Evolutionary conservation across 441 rosid species (phyloP).

Genomic region (Aquilaria agallochum): DNA sequence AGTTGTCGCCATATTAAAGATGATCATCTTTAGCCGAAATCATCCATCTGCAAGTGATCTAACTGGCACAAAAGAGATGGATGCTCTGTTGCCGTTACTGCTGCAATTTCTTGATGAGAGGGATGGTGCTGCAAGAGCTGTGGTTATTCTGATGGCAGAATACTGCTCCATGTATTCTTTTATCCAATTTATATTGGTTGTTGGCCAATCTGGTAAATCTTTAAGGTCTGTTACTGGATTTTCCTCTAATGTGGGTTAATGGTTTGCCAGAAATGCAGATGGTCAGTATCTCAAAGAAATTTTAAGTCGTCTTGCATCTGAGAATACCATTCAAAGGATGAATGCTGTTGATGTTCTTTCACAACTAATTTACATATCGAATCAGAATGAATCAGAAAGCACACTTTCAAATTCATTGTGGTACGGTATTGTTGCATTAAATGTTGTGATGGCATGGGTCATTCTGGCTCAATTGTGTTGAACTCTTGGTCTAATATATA

Average conservation of each 20-base stretch:
- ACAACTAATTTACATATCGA: slow-evolving; percentile 46
- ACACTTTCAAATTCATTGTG: slow-evolving; percentile 50
- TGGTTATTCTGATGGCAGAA: slow-evolving; percentile 69
- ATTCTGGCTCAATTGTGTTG: slow-evolving; percentile 17
- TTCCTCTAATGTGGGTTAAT: slow-evolving; percentile 33
- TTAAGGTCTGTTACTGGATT: slow-evolving; percentile 16
- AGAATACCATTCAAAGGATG: slow-evolving; percentile 58
- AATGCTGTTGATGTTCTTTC: slow-evolving; percentile 84
- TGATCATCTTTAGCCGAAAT: slow-evolving; percentile 50
- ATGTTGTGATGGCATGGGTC: slow-evolving; percentile 10
- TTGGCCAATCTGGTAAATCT: slow-evolving; percentile 3
- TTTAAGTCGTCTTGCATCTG: slow-evolving; percentile 65
- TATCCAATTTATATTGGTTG: slow-evolving; percentile 14
- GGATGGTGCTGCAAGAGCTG: slow-evolving; percentile 85
- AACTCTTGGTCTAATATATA: slow-evolving; percentile 11
- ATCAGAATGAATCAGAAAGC: slow-evolving; percentile 22
- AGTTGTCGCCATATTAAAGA: slow-evolving; percentile 67
- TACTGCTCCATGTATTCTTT: slow-evolving; percentile 61
- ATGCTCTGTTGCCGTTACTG: slow-evolving; percentile 51
- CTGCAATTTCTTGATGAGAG: slow-evolving; percentile 85
- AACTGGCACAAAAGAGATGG: slow-evolving; percentile 48
- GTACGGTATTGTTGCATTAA: slow-evolving; percentile 29
- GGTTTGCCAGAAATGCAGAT: slow-evolving; percentile 46
- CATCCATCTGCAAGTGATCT: slow-evolving; percentile 38
- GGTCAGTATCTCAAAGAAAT: slow-evolving; percentile 64